Percentiles rank a stretch among this genome's conserved stretches.
These are phyloP conservation scores for Rusavskia elegans DNA, from an alignment of 495 filamentous ascomycete genomes.

Conservation along the genomic window DNA sequence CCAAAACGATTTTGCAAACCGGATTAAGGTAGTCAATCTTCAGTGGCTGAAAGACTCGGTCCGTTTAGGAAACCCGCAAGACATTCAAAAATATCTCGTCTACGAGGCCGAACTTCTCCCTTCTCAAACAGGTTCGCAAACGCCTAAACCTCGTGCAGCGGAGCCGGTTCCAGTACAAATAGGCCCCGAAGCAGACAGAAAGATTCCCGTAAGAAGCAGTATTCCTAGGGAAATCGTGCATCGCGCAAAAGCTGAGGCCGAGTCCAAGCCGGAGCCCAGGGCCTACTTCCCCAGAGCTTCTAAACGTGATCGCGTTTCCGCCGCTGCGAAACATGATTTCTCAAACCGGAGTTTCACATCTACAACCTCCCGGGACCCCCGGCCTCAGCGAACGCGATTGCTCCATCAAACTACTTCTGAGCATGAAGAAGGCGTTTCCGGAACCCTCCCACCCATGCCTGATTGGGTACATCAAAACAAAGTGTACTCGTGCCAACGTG, in stretches of 20 bases:
- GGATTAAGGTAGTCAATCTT: conserved; percentile 54
- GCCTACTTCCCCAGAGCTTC: background rate
- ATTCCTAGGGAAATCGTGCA: conserved; percentile 26
- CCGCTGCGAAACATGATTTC: conserved; percentile 11
- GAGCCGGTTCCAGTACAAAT: background rate
- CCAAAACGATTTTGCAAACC: conserved; percentile 11
- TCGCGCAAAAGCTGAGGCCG: conserved; percentile 37
- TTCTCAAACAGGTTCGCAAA: conserved; percentile 9
- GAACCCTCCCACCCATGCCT: conserved; percentile 41
- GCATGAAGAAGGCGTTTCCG: conserved; percentile 34
- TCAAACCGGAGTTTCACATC: conserved; percentile 12
- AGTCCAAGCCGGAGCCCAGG: conserved; percentile 17
- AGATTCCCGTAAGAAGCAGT: conserved; percentile 4
- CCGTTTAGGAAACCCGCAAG: conserved; percentile 32
- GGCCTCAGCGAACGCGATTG: conserved; percentile 24
- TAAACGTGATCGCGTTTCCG: conserved; percentile 7
- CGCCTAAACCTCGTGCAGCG: background rate
- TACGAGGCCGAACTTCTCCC: conserved; percentile 37
- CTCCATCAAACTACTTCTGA: conserved; percentile 58
- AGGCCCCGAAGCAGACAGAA: background rate
- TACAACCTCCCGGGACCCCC: conserved; percentile 1
- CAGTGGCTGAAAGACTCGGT: conserved; percentile 60
- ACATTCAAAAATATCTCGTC: conserved; percentile 44
- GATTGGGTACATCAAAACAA: conserved; percentile 49
- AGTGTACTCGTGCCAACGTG: conserved; percentile 69